phyloP scores from a whole-genome alignment of 331 rosid species.

The Quercus tomentella region DNA sequence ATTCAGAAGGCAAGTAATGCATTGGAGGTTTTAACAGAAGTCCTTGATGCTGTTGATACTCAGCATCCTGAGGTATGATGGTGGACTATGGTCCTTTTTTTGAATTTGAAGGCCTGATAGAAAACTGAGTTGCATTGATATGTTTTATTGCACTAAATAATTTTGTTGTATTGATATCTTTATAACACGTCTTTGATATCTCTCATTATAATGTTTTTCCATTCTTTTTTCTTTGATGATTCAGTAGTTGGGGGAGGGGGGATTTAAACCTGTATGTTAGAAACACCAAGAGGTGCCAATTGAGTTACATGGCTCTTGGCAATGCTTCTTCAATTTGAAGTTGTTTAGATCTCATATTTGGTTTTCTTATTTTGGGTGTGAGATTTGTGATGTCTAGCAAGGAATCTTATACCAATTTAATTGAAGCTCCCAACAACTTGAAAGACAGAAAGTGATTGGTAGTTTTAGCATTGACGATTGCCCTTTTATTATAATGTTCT shows the following conservation, averaged over 20 bases:
- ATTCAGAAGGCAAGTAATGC: slow-evolving; percentile 79
- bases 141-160: neutral
- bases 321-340: neutral
- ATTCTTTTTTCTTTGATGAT: too few species aligned
- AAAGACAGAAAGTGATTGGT: neutral
- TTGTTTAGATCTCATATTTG: neutral
- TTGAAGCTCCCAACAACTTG: neutral
- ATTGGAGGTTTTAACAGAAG: slow-evolving; percentile 76
- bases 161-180: neutral
- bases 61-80: slow-evolving; percentile 67
- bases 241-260: too few species aligned
- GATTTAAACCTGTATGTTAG: too few species aligned
- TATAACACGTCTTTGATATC: neutral
- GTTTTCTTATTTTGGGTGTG: neutral
- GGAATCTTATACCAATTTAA: neutral
- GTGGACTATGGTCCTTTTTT: slow-evolving; percentile 15
- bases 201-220: neutral
- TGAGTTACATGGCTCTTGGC: too few species aligned
- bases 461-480: neutral
- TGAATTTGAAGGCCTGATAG: neutral
- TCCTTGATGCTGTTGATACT: slow-evolving; percentile 71
- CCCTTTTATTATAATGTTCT: neutral
- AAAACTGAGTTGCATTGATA: neutral
- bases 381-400: neutral
- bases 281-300: too few species aligned